These are phyloP conservation scores for Gossypium schwendimanii DNA, from an alignment of 441 rosid species.

Conservation along the genomic window DNA sequence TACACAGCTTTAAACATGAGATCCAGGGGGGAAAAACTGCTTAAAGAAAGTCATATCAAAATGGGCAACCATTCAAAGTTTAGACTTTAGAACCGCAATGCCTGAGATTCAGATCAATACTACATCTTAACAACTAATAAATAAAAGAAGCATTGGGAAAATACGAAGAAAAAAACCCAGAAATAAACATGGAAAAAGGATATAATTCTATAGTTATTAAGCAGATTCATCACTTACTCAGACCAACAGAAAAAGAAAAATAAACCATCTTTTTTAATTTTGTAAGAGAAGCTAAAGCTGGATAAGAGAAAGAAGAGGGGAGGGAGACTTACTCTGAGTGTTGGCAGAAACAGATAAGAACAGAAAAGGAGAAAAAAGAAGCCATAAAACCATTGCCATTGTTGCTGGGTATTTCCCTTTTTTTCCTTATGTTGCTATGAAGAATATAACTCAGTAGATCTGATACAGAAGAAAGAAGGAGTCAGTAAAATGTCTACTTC, in stretches of 20 bases:
- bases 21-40: neutral
- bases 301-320: neutral
- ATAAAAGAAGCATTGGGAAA: conserved; percentile 1
- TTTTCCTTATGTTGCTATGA: neutral
- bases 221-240: conserved; percentile 6
- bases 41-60: conserved; percentile 5
- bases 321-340: conserved; percentile 33
- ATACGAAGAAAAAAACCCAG: neutral
- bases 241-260: neutral
- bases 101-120: neutral
- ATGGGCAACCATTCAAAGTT: neutral
- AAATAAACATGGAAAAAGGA: neutral
- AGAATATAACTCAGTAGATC: neutral
- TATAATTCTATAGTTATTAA: neutral
- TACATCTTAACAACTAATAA: neutral
- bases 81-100: neutral
- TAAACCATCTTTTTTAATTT: neutral
- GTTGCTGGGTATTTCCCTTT: neutral
- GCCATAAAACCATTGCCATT: conserved; percentile 20
- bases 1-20: neutral
- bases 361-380: conserved; percentile 24
- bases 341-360: conserved; percentile 33
- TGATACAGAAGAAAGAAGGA: neutral
- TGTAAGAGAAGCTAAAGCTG: neutral
- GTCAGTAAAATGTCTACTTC: conserved; percentile 24